phyloP scores from a whole-genome alignment of 768 basidiomycete species.

The Pleurotus sapidus region DNA sequence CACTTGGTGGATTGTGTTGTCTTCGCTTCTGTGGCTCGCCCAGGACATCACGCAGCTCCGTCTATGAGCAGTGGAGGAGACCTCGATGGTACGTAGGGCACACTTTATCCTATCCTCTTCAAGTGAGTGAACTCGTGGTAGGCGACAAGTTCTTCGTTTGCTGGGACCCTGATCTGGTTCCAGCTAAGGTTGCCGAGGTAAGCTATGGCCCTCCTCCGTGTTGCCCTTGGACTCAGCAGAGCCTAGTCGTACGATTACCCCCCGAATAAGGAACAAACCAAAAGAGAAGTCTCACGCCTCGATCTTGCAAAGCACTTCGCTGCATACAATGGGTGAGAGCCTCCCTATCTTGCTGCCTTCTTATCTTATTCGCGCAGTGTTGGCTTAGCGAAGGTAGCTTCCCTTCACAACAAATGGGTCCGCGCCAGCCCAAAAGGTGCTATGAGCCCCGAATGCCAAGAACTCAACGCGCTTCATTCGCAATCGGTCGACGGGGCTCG shows the following conservation, averaged over 20 bases:
- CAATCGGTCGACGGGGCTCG: slow-evolving; percentile 66
- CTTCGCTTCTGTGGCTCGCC: slow-evolving; percentile 55
- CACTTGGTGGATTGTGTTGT: slow-evolving; percentile 69
- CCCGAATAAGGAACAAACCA: slow-evolving; percentile 51
- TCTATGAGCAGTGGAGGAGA: slow-evolving; percentile 73
- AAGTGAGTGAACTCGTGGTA: slow-evolving; percentile 12
- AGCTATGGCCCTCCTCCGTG: neutral
- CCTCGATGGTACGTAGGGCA: slow-evolving; percentile 41
- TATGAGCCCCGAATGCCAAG: slow-evolving; percentile 62
- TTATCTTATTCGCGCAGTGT: slow-evolving; percentile 31
- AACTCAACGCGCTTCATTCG: slow-evolving; percentile 69
- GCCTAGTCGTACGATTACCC: slow-evolving; percentile 66
- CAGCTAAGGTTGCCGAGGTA: slow-evolving; percentile 52
- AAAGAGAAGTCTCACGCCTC: slow-evolving; percentile 43
- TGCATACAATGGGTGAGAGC: slow-evolving; percentile 54
- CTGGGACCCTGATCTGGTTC: slow-evolving; percentile 66
- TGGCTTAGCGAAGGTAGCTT: slow-evolving; percentile 52
- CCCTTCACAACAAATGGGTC: slow-evolving; percentile 61
- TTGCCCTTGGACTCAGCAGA: neutral
- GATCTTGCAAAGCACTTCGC: slow-evolving; percentile 70
- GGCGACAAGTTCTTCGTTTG: slow-evolving; percentile 70
- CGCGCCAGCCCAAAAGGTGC: slow-evolving; percentile 53
- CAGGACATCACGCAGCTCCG: slow-evolving; percentile 59
- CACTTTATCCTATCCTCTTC: too few species aligned
- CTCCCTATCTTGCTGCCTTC: neutral